These are phyloP conservation scores for Aspergillus cristatus DNA, from an alignment of 495 filamentous ascomycete species.

Conservation along the genomic window DNA sequence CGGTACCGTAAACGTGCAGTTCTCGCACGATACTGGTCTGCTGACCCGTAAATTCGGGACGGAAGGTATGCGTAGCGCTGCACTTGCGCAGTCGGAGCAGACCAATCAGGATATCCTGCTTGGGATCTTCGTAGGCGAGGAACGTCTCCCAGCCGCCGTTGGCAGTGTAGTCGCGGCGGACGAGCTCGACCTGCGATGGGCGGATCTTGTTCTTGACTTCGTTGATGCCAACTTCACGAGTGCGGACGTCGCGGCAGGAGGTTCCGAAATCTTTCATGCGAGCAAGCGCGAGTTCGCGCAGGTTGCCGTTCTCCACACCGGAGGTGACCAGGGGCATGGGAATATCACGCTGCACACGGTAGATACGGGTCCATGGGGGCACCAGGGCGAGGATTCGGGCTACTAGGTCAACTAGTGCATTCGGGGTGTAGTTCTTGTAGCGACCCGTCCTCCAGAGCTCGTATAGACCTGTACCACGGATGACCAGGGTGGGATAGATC, in stretches of 20 bases:
- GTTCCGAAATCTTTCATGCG: slow-evolving; percentile 99
- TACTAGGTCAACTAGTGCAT: slow-evolving; percentile 89
- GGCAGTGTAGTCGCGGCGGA: slow-evolving; percentile 89
- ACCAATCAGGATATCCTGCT: slow-evolving; percentile 95
- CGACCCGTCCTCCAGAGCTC: slow-evolving; percentile 94
- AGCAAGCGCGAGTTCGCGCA: slow-evolving; percentile 83
- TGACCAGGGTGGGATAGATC: slow-evolving; percentile 96
- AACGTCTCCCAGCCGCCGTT: slow-evolving; percentile 99
- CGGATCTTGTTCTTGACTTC: slow-evolving; percentile 98
- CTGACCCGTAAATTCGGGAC: slow-evolving; percentile 74
- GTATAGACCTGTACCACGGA: slow-evolving; percentile 93
- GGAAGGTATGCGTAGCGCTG: slow-evolving; percentile 79
- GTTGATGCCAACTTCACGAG: slow-evolving; percentile 94
- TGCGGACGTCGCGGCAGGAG: slow-evolving; percentile 94
- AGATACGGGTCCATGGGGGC: slow-evolving; percentile 96
- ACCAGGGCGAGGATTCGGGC: slow-evolving; percentile 90
- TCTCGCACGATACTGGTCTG: slow-evolving; percentile 88
- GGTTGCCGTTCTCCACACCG: slow-evolving; percentile 94
- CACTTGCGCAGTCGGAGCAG: slow-evolving; percentile 87
- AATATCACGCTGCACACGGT: slow-evolving; percentile 96
- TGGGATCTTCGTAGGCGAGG: slow-evolving; percentile 93
- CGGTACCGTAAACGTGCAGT: slow-evolving; percentile 92
- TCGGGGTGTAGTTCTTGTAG: slow-evolving; percentile 98
- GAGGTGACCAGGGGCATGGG: slow-evolving; percentile 97
- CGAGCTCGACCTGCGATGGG: slow-evolving; percentile 89